Percentiles rank a stretch among this genome's conserved stretches.
These are phyloP conservation scores for Spatholobus suberectus DNA, from an alignment of 306 rosid genomes.

Conservation along the genomic window DNA sequence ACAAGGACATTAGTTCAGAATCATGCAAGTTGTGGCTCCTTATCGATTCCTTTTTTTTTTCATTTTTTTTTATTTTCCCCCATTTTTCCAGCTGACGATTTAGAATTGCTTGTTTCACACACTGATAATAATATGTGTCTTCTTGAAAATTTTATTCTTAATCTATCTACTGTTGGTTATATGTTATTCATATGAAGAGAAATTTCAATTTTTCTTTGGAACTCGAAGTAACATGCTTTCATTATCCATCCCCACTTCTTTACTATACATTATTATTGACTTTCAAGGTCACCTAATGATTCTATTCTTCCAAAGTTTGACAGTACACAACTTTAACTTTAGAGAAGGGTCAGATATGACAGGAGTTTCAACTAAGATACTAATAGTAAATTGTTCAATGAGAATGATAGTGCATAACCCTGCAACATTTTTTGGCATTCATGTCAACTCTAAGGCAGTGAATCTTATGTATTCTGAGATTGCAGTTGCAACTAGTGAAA, in stretches of 20 bases:
- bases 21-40: neutral
- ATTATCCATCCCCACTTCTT: conserved; percentile 6
- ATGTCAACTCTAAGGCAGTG: conserved; percentile 65
- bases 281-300: neutral
- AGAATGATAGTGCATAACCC: conserved; percentile 76
- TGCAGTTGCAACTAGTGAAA: conserved; percentile 79
- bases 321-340: conserved; percentile 70
- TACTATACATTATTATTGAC: neutral
- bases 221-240: conserved; percentile 9
- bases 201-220: neutral
- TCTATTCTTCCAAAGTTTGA: conserved; percentile 63
- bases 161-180: neutral
- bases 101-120: neutral
- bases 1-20: neutral
- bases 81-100: neutral
- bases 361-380: conserved; percentile 89
- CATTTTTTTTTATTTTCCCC: neutral
- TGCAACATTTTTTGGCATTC: conserved; percentile 85
- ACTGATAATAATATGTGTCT: neutral
- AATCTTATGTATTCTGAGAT: conserved; percentile 81
- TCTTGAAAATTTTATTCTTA: neutral
- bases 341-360: conserved; percentile 86
- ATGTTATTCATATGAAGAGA: neutral
- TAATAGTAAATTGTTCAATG: conserved; percentile 76
- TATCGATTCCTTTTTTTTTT: neutral